Conservation (phyloP, 1,284 basidiomycete species). For the Ganoderma meredithae region DNA sequence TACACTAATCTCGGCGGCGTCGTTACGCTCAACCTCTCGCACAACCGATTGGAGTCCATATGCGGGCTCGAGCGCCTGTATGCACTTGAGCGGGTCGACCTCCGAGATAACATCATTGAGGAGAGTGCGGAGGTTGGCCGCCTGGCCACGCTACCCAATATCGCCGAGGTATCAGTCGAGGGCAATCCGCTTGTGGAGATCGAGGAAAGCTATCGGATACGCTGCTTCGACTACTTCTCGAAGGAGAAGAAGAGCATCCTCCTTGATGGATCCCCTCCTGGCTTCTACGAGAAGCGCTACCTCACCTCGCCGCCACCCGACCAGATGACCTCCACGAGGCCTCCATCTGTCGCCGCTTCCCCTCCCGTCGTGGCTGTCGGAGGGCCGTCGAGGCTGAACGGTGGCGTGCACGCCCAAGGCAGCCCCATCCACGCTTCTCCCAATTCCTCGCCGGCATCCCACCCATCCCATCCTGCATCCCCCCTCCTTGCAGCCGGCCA, state of each 20-base stretch:
- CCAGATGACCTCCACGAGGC: slow-evolving; percentile 59
- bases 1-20: slow-evolving; percentile 85
- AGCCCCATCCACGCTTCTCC: slow-evolving; percentile 44
- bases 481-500: slow-evolving; percentile 50
- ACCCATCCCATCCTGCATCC: slow-evolving; percentile 52
- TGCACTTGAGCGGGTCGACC: slow-evolving; percentile 85
- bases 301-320: slow-evolving; percentile 56
- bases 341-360: slow-evolving; percentile 55
- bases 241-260: slow-evolving; percentile 78
- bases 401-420: slow-evolving; percentile 43
- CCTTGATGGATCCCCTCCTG: slow-evolving; percentile 79
- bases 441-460: slow-evolving; percentile 51
- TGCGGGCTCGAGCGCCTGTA: slow-evolving; percentile 91
- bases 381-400: slow-evolving; percentile 34
- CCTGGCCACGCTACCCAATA: slow-evolving; percentile 80
- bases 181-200: slow-evolving; percentile 81
- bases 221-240: slow-evolving; percentile 85
- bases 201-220: slow-evolving; percentile 77
- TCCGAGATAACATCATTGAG: slow-evolving; percentile 83
- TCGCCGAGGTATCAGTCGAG: slow-evolving; percentile 80
- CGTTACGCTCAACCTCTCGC: slow-evolving; percentile 77
- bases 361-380: slow-evolving; percentile 68
- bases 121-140: slow-evolving; percentile 90
- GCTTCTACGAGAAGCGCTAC: slow-evolving; percentile 80
- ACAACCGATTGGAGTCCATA: slow-evolving; percentile 91